phyloP scores from a whole-genome alignment of 345 rosid species.

The Durio zibethinus region DNA sequence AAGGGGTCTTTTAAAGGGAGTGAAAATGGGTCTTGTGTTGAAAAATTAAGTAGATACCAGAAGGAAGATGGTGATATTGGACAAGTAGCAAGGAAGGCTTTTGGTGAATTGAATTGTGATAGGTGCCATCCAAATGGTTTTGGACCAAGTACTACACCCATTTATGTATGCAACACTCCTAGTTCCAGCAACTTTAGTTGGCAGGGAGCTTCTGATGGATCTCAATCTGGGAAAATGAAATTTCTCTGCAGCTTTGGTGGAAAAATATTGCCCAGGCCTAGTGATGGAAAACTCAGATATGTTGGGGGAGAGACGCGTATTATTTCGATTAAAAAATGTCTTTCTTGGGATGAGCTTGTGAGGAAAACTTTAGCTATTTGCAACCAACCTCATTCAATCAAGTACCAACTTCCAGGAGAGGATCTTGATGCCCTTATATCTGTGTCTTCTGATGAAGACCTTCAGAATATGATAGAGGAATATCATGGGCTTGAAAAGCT shows the following conservation, averaged over 20 bases:
- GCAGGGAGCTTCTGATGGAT: constrained; percentile 24
- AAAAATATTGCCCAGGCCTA: constrained; percentile 59
- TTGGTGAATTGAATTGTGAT: constrained; percentile 39
- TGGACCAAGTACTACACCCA: constrained; percentile 27
- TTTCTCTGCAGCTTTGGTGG: constrained; percentile 71
- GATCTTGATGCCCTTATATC: constrained; percentile 68
- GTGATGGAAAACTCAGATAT: constrained; percentile 63
- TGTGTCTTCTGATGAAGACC: constrained; percentile 61
- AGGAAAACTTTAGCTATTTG: constrained; percentile 49
- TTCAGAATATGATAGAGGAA: constrained; percentile 69
- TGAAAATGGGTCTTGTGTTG: constrained; percentile 38
- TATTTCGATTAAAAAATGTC: constrained; percentile 40
- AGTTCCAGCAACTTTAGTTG: constrained; percentile 29
- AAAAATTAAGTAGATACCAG: constrained; percentile 32
- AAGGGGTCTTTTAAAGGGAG: constrained; percentile 31
- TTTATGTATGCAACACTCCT: constrained; percentile 26
- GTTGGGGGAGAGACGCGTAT: constrained; percentile 70
- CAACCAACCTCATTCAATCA: constrained; percentile 49
- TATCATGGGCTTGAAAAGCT: constrained; percentile 48
- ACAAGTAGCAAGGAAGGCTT: constrained; percentile 36
- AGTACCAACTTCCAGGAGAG: constrained; percentile 75
- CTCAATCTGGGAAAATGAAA: constrained; percentile 45
- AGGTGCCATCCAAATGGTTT: constrained; percentile 23
- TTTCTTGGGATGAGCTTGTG: constrained; percentile 59
- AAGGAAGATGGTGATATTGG: constrained; percentile 35